A percentile compares a stretch with the other conserved stretches of the same genome.
Evolutionary conservation across 176 grass and related monocot genomes (phyloP).

Genomic region (Eragrostis nindensis): DNA sequence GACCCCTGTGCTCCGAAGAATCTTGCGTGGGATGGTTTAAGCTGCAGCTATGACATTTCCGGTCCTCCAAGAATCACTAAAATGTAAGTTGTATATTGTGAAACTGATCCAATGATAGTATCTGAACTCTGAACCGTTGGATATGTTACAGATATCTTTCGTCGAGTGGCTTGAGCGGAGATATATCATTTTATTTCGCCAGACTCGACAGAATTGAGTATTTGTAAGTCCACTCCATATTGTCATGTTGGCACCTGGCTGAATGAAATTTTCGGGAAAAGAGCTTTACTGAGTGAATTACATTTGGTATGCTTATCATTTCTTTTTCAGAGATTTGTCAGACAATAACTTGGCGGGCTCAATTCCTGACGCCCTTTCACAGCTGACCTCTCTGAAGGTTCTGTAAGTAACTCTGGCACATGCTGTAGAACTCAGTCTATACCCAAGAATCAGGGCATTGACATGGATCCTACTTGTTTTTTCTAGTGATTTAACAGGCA

Average conservation of each 20-base stretch:
- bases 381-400: constrained; percentile 40
- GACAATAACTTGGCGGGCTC: constrained; percentile 63
- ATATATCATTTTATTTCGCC: constrained; percentile 50
- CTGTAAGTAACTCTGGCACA: constrained; percentile 49
- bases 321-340: constrained; percentile 64
- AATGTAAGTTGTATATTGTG: constrained; percentile 58
- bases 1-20: constrained; percentile 60
- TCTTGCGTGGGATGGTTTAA: constrained; percentile 59
- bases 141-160: constrained; percentile 51
- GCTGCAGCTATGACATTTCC: constrained; percentile 53
- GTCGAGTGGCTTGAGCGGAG: constrained; percentile 47
- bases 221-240: constrained; percentile 41
- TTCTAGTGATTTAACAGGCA: constrained; percentile 66
- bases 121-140: background rate
- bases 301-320: background rate
- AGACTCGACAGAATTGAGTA: constrained; percentile 47
- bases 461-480: background rate
- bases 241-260: background rate
- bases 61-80: constrained; percentile 50
- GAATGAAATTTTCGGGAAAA: background rate
- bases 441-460: background rate
- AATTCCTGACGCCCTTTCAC: constrained; percentile 58
- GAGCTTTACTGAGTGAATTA: background rate
- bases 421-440: background rate
- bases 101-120: background rate